A percentile compares a stretch with the other conserved stretches of the same genome.
phyloP scores from a whole-genome alignment of 2,329 filamentous ascomycete species.

The Lachnellula occidentalis region DNA sequence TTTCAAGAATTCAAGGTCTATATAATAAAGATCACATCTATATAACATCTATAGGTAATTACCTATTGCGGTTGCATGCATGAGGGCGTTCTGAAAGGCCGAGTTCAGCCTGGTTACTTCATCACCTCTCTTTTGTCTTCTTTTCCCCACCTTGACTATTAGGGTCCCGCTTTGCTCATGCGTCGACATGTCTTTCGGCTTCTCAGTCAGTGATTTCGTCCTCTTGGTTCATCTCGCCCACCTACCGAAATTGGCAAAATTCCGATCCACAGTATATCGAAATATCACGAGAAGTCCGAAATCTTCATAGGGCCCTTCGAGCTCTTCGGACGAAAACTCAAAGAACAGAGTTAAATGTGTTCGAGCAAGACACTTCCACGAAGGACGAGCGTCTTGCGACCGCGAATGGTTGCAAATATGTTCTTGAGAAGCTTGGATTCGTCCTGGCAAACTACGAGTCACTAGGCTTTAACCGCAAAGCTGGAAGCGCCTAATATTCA shows the following conservation, averaged over 20 bases:
- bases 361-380: background rate
- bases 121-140: background rate
- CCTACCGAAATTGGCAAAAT: background rate
- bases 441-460: conserved; percentile 7
- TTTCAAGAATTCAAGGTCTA: background rate
- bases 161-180: background rate
- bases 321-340: conserved; percentile 6
- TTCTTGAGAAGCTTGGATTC: background rate
- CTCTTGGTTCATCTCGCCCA: background rate
- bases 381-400: background rate
- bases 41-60: background rate
- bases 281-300: conserved; percentile 9
- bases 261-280: conserved; percentile 9
- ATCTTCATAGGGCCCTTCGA: conserved; percentile 11
- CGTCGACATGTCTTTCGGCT: background rate
- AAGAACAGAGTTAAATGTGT: background rate
- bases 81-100: background rate
- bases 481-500: conserved; percentile 1
- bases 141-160: background rate
- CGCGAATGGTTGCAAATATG: background rate
- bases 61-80: background rate
- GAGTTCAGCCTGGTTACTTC: background rate
- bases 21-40: background rate
- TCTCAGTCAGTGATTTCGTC: background rate
- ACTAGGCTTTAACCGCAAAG: conserved; percentile 1